Conservation (phyloP, 2,329 filamentous ascomycete genomes). For the Fusarium pilosicola region DNA sequence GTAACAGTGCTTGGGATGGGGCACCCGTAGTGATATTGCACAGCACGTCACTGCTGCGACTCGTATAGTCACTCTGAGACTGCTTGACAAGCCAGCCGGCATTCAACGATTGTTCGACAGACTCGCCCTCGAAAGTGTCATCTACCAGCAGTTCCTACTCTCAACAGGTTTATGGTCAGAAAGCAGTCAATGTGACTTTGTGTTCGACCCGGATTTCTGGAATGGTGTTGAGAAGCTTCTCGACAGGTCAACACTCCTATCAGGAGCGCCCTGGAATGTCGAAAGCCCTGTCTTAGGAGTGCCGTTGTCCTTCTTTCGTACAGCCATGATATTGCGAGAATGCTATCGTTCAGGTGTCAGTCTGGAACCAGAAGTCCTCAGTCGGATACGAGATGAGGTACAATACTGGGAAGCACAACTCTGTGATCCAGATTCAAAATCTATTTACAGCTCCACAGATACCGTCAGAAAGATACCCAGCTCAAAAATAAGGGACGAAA, state of each 20-base stretch:
- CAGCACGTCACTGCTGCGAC: constrained; percentile 36
- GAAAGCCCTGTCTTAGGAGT: constrained; percentile 41
- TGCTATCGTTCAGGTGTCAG: constrained; percentile 1
- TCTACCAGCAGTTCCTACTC: constrained; percentile 38
- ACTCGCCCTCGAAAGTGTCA: constrained; percentile 38
- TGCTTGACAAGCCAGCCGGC: constrained; percentile 7
- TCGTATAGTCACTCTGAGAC: constrained; percentile 27
- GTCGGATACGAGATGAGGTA: constrained; percentile 8
- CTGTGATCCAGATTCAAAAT: not conserved
- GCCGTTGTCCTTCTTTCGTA: constrained; percentile 31
- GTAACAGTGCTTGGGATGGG: constrained; percentile 31
- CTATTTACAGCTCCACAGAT: not conserved
- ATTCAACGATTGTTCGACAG: constrained; percentile 33
- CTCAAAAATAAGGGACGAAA: constrained; percentile 25
- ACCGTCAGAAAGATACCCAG: not conserved
- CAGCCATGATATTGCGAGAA: constrained; percentile 14
- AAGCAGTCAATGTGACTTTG: not conserved
- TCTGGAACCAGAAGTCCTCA: not conserved
- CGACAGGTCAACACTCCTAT: constrained; percentile 13
- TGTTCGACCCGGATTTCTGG: constrained; percentile 35
- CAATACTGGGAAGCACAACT: constrained; percentile 23
- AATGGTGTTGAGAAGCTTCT: constrained; percentile 26
- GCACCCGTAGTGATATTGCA: constrained; percentile 32
- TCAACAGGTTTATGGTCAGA: constrained; percentile 39
- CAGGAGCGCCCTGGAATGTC: constrained; percentile 10